Evolutionary conservation across 1,139 yeast genomes (phyloP).

Genomic region (Debaryomyces nepalensis): DNA sequence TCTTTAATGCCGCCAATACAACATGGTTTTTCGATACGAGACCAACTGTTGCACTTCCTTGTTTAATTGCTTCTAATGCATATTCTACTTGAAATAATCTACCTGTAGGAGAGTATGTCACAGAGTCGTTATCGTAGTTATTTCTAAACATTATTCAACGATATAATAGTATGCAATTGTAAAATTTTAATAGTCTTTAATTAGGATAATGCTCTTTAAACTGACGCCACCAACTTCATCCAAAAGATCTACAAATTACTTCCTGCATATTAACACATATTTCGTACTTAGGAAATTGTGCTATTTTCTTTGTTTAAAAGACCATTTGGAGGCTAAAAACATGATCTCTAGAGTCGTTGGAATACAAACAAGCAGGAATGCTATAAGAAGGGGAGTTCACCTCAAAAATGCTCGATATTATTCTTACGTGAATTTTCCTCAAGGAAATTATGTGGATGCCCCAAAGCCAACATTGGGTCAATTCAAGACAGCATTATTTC

Average conservation of each 20-base stretch:
- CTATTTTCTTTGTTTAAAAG: too few species aligned
- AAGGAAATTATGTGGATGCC: slow-evolving; percentile 6
- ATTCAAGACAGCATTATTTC: slow-evolving; percentile 44
- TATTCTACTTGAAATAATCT: slow-evolving; percentile 94
- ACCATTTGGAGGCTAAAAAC: background rate
- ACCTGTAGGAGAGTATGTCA: slow-evolving; percentile 97
- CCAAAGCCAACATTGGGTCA: slow-evolving; percentile 41
- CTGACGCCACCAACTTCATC: slow-evolving; percentile 12
- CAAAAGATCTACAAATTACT: background rate
- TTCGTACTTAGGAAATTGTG: too few species aligned
- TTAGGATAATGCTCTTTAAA: background rate
- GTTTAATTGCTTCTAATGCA: slow-evolving; percentile 96
- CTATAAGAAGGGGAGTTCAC: background rate
- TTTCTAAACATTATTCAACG: slow-evolving; percentile 72
- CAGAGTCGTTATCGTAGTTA: slow-evolving; percentile 97
- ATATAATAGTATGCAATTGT: slow-evolving; percentile 7
- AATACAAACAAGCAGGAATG: background rate
- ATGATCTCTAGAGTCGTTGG: slow-evolving; percentile 2
- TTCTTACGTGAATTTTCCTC: slow-evolving; percentile 17
- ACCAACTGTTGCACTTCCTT: slow-evolving; percentile 97
- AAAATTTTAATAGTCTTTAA: background rate
- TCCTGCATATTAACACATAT: background rate
- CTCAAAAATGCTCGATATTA: slow-evolving; percentile 4
- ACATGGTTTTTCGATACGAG: slow-evolving; percentile 84
- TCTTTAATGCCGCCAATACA: slow-evolving; percentile 89